phyloP scores from a whole-genome alignment of 2,329 filamentous ascomycete species.

The Clarireedia hainanense region DNA sequence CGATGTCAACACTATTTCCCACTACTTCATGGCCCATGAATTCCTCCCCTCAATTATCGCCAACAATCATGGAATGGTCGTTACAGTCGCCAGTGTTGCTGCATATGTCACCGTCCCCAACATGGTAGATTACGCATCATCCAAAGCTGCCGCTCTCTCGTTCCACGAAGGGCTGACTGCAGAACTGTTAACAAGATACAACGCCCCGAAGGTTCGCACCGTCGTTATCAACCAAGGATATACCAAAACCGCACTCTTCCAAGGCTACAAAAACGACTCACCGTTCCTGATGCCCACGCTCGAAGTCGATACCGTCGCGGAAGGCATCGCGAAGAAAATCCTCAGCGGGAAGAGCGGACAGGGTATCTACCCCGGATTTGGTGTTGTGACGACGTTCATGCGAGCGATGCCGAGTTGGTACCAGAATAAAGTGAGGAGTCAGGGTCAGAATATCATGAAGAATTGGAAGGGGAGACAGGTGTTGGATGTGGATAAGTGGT shows the following conservation, averaged over 20 bases:
- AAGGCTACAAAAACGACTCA: slow-evolving; percentile 43
- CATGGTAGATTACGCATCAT: slow-evolving; percentile 60
- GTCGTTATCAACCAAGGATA: slow-evolving; percentile 59
- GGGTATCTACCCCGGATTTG: slow-evolving; percentile 44
- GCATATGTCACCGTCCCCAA: slow-evolving; percentile 52
- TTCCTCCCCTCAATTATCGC: slow-evolving; percentile 60
- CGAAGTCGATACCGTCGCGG: slow-evolving; percentile 55
- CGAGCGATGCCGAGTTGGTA: slow-evolving; percentile 56
- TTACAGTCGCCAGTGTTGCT: slow-evolving; percentile 60
- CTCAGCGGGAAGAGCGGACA: slow-evolving; percentile 48
- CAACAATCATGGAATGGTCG: slow-evolving; percentile 62
- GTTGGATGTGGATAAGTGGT: slow-evolving; percentile 26
- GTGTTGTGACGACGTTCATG: slow-evolving; percentile 35
- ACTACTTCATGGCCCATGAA: slow-evolving; percentile 57
- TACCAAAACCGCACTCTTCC: slow-evolving; percentile 53
- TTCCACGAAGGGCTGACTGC: slow-evolving; percentile 60
- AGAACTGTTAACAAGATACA: slow-evolving; percentile 52
- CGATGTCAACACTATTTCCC: slow-evolving; percentile 61
- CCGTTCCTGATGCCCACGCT: slow-evolving; percentile 46
- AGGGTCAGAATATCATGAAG: slow-evolving; percentile 24
- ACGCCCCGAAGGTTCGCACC: slow-evolving; percentile 56
- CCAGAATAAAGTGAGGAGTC: slow-evolving; percentile 43
- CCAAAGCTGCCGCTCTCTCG: slow-evolving; percentile 57
- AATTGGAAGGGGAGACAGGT: slow-evolving; percentile 28
- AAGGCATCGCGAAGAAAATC: slow-evolving; percentile 53